Percentiles rank a stretch among this genome's conserved stretches.
phyloP scores from a whole-genome alignment of 2,329 filamentous ascomycete genomes.

The Pseudogymnoascus sp. region DNA sequence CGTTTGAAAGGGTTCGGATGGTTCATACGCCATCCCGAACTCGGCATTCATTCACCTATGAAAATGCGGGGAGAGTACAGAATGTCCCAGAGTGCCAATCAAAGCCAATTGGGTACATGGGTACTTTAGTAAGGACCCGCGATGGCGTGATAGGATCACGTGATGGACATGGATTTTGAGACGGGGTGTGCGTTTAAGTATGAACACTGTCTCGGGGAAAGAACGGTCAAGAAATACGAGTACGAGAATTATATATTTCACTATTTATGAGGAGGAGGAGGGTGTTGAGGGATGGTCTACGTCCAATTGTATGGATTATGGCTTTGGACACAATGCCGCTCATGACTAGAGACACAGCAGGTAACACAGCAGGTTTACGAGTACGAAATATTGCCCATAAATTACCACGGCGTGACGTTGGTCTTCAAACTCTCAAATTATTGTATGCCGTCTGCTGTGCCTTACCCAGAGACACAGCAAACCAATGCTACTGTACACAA shows the following conservation, averaged over 20 bases:
- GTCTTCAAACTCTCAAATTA: neutral
- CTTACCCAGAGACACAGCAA: neutral
- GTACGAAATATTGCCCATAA: neutral
- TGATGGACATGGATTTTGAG: neutral
- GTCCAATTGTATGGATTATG: neutral
- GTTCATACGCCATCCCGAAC: conserved; percentile 6
- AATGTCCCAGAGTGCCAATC: conserved; percentile 5
- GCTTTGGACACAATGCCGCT: too few species aligned
- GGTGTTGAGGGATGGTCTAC: too few species aligned
- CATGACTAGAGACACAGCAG: too few species aligned
- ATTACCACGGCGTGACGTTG: neutral
- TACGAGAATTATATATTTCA: neutral
- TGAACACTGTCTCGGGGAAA: neutral
- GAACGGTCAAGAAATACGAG: neutral
- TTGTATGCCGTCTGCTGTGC: neutral
- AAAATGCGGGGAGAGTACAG: conserved; percentile 5
- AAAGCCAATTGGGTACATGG: neutral
- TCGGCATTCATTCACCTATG: neutral
- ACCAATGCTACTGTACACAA: neutral
- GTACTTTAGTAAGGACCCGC: neutral
- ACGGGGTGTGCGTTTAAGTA: neutral
- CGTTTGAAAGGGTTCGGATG: conserved; percentile 3
- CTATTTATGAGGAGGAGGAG: neutral
- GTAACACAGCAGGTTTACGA: too few species aligned
- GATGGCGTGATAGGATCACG: neutral